Evolutionary conservation across 441 rosid species (phyloP), one percentile per base, ranked within the genome.

Genomic region (Breynia disticha): DNA sequence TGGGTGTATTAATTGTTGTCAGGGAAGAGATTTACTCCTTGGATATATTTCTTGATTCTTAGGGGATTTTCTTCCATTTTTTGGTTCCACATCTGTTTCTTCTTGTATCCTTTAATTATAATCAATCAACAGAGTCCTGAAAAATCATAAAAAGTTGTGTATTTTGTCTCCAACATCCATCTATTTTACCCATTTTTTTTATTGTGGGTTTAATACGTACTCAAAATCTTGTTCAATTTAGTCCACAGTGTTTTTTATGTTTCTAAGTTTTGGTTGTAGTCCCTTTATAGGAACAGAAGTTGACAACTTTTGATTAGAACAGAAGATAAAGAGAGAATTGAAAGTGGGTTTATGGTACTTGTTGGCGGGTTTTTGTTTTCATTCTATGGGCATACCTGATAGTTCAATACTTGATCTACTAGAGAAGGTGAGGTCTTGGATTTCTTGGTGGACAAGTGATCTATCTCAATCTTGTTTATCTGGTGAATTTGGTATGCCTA

Each of bases 311-410:
- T 21, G 18, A 3, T 41, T 42, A 24, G 32, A 35, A 17, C 13
- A 53, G 56, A n/a, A n/a, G n/a, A n/a, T n/a, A 50, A 44, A 48
- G 53, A 15, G 53, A 44, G 28, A 55, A 15, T 32, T 59, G 59
- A 43, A 56, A 52, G 64, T 62, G 54, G 61, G 55, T 57, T n/a
- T 60, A 56, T 74, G 63, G 71, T 50, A 50, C 52, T 51, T 57
- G 37, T 67, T 54, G 70, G 69, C 68, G 59, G 58, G n/a, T n/a
- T n/a, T n/a, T 65, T 37, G 56, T 72, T 72, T 60, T 69, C 35
- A 52, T 56, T 82, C 72, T 81, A 80, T 82, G 93, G 91, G 90
- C 79, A 61, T 81, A 77, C 81, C 83, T 56, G 87, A 81, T 83
- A 73, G 67, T 69, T 81, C 83, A 52, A 69, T 69, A 75, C 65